Base-by-base conservation (phyloP, 2,329 filamentous ascomycete genomes). In the Rhexocercosporidium sp. region DNA sequence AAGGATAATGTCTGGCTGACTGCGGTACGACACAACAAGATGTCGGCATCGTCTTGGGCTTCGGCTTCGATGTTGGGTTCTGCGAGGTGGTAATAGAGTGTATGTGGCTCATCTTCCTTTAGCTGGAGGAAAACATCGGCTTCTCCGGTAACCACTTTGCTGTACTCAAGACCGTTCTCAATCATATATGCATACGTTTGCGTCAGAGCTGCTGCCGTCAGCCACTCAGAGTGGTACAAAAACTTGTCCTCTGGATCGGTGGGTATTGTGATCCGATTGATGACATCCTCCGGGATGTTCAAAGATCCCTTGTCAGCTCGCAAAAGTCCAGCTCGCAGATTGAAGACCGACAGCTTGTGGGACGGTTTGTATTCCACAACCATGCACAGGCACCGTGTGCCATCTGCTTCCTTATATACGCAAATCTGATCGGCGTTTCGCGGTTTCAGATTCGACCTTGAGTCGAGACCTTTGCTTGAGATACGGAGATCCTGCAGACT, bases 141-240 rank as follows among this genome's bases (percentile, higher is more conserved):
- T 66, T 74, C 65, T 53, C 75, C 73, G 31, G 72, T 72, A 65
- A 70, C 60, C 9, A 77, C 37, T 65, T 75, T 72, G 67, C 73
- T 70, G 59, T 75, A 77, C 54, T 68, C 60, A 31, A 76, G 75
- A 0, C 84, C 80, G 16, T 74, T 75, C 60, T 81, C 71, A 11
- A 86, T 78, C 78, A 86, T 86, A 72, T 85, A 84, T 44, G 82
- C 79, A 70, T 82, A 85, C 0, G 78, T 80, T 73, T 86, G 80
- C 4, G 81, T 81, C 44, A 86, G 73, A 16, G 82, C 79, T 25
- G 82, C 79, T 8, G 79, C 77, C 0, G 80, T 75, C 4, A 78
- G n/a, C n/a, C n/a, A n/a, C n/a, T n/a, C n/a, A n/a, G n/a, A n/a
- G n/a, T n/a, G n/a, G n/a, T n/a, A n/a, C 46, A 75, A 66, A 51